Percentiles rank a stretch among this genome's conserved stretches.
Conservation (phyloP, 768 basidiomycete genomes). For the Serendipita sp. region DNA sequence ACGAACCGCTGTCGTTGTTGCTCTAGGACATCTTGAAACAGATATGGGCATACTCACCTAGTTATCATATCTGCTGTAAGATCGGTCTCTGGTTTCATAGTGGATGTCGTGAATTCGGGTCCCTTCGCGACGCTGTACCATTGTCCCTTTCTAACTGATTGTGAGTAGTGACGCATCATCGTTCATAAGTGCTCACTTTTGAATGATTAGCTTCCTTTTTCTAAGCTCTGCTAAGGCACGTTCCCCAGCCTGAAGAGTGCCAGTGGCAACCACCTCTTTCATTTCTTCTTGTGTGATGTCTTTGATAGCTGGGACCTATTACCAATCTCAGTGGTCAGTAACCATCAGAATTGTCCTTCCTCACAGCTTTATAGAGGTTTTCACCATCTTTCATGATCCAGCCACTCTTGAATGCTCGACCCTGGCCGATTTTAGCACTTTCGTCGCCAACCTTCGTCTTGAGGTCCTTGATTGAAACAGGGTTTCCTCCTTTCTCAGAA, state of each 20-base stretch:
- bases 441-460: constrained; percentile 72
- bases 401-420: constrained; percentile 88
- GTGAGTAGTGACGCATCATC: neutral
- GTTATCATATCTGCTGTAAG: constrained; percentile 88
- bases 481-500: constrained; percentile 51
- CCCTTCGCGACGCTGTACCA: constrained; percentile 89
- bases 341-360: constrained; percentile 18
- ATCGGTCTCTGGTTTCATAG: constrained; percentile 89
- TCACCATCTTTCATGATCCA: constrained; percentile 90
- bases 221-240: constrained; percentile 71
- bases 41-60: constrained; percentile 39
- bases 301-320: constrained; percentile 43
- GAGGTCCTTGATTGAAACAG: constrained; percentile 49
- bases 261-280: constrained; percentile 53
- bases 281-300: constrained; percentile 67
- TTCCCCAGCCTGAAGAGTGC: constrained; percentile 58
- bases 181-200: constrained; percentile 37
- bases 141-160: constrained; percentile 61
- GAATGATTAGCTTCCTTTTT: constrained; percentile 76
- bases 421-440: constrained; percentile 83
- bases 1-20: constrained; percentile 48
- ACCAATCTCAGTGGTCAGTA: neutral
- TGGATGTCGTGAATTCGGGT: constrained; percentile 71
- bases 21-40: neutral
- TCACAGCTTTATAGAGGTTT: constrained; percentile 70